Evolutionary conservation across 768 basidiomycete species (phyloP).

Genomic region (Serendipita vermifera): DNA sequence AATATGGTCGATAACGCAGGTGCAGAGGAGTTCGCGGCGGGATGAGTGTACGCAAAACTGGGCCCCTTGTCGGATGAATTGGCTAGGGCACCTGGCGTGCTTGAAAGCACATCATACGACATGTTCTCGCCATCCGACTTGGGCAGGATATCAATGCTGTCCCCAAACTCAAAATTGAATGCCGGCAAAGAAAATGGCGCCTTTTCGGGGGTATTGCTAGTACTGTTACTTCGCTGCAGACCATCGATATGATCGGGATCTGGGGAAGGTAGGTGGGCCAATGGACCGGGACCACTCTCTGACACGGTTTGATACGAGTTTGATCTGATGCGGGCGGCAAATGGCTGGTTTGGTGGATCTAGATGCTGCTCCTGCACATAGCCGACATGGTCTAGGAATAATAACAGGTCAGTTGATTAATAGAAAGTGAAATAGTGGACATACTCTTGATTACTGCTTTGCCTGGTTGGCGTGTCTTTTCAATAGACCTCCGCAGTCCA

Average conservation of each 20-base stretch:
- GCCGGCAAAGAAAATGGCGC: constrained; percentile 2
- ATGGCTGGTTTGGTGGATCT: constrained; percentile 7
- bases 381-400: neutral
- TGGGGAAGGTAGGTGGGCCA: constrained; percentile 69
- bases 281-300: constrained; percentile 51
- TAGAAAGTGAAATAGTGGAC: constrained; percentile 22
- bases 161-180: constrained; percentile 1
- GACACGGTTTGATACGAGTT: constrained; percentile 65
- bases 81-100: neutral
- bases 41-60: constrained; percentile 46
- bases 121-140: neutral
- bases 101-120: neutral
- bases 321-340: constrained; percentile 36
- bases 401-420: neutral
- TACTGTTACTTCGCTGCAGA: constrained; percentile 35
- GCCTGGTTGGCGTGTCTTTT: constrained; percentile 49
- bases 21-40: constrained; percentile 78
- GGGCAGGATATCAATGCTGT: constrained; percentile 3
- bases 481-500: constrained; percentile 55
- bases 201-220: constrained; percentile 9
- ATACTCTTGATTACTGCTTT: constrained; percentile 85
- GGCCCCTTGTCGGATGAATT: constrained; percentile 3
- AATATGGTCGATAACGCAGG: constrained; percentile 61
- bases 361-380: neutral
- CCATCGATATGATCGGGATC: constrained; percentile 82